Evolutionary conservation across 1,284 basidiomycete species (phyloP).

Genomic region (Golubevia sp.): DNA sequence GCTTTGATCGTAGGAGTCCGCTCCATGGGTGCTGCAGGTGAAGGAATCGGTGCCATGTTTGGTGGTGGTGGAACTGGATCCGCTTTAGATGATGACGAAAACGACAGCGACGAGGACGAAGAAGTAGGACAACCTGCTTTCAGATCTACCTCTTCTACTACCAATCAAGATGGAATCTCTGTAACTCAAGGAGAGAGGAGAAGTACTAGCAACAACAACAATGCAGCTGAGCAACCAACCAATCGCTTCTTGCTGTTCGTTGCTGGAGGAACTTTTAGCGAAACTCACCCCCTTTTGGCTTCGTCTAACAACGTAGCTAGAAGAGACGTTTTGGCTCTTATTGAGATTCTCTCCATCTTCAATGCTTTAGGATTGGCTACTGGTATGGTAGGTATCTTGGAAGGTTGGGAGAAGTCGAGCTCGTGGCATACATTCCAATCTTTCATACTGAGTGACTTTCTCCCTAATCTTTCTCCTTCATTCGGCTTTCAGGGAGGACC

Average conservation of each 20-base stretch:
- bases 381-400: neutral
- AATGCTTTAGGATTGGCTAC: neutral
- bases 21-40: conserved; percentile 25
- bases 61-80: neutral
- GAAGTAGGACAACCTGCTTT: neutral
- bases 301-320: conserved; percentile 39
- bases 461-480: conserved; percentile 16
- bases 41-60: neutral
- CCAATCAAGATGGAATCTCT: neutral
- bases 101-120: no score
- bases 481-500: conserved; percentile 44
- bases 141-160: neutral
- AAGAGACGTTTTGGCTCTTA: conserved; percentile 53
- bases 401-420: neutral
- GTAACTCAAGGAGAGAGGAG: neutral
- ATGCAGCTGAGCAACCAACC: conserved; percentile 18
- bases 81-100: neutral
- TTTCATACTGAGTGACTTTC: neutral
- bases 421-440: no score
- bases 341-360: conserved; percentile 22
- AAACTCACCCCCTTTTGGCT: conserved; percentile 46
- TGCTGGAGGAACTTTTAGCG: conserved; percentile 47
- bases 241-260: conserved; percentile 56
- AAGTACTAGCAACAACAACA: neutral
- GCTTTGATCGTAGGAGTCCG: conserved; percentile 54